phyloP scores from a whole-genome alignment of 108 stramenopile species.

The Skeletonema costatum region DNA sequence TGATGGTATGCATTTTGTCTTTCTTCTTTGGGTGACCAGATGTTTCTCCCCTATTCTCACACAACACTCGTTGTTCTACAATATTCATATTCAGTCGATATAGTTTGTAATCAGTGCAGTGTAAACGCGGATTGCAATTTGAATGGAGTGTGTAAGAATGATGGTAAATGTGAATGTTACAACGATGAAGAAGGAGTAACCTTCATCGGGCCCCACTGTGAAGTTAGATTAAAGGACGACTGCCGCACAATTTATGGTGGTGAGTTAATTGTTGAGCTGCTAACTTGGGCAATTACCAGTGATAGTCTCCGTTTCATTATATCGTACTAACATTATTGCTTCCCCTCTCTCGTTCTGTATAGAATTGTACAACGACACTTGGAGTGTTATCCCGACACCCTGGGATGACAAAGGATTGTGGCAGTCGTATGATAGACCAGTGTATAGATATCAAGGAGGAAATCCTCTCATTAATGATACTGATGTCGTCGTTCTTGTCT shows the following conservation, averaged over 20 bases:
- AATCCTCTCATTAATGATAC: background rate
- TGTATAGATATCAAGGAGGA: background rate
- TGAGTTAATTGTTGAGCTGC: background rate
- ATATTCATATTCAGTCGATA: background rate
- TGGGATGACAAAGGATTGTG: background rate
- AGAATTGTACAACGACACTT: background rate
- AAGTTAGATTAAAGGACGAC: background rate
- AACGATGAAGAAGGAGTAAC: background rate
- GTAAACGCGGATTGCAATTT: background rate
- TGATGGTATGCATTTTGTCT: background rate
- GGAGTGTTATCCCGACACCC: background rate
- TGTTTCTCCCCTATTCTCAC: background rate
- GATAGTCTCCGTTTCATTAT: background rate
- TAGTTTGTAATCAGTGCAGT: slow-evolving; percentile 2
- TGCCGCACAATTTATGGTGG: background rate
- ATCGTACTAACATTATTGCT: background rate
- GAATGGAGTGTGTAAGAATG: background rate
- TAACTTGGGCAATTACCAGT: background rate
- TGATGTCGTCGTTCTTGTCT: background rate
- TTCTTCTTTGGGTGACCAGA: background rate
- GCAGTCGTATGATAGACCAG: background rate
- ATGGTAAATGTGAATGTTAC: background rate
- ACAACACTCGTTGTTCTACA: background rate
- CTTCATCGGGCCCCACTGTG: background rate
- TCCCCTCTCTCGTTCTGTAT: background rate